Conservation (phyloP, 108 stramenopile species). For the Nitzschia sp. region DNA sequence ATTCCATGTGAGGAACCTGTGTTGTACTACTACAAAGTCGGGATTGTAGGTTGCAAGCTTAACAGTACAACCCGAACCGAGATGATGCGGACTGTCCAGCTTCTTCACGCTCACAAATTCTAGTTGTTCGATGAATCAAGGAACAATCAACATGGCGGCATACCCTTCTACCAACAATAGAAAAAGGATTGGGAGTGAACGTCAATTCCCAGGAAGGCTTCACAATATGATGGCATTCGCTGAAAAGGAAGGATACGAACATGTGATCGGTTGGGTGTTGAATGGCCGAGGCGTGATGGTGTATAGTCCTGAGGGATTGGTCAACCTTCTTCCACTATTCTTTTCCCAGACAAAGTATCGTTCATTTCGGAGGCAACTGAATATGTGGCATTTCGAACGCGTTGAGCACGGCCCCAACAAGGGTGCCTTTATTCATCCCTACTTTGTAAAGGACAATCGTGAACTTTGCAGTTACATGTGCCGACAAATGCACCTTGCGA, state of each 20-base stretch:
- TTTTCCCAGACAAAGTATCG: conserved; percentile 23
- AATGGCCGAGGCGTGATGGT: conserved; percentile 55
- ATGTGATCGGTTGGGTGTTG: conserved; percentile 55
- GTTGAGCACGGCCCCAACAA: not conserved
- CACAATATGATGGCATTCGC: conserved; percentile 54
- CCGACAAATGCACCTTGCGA: not conserved
- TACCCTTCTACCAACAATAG: too few relatives aligned
- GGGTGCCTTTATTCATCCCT: not conserved
- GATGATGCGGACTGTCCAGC: too few relatives aligned
- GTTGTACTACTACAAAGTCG: too few relatives aligned
- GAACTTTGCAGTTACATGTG: not conserved
- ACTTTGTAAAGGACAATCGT: not conserved
- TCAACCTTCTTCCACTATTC: conserved; percentile 32
- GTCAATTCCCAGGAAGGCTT: conserved; percentile 26
- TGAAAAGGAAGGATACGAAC: conserved; percentile 38
- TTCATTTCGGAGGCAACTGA: conserved; percentile 22
- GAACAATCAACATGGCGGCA: too few relatives aligned
- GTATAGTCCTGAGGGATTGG: conserved; percentile 49
- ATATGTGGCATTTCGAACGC: conserved; percentile 7
- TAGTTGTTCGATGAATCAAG: too few relatives aligned
- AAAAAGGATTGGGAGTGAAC: too few relatives aligned
- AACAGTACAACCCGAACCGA: too few relatives aligned
- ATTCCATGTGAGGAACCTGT: too few relatives aligned
- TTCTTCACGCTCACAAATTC: too few relatives aligned
- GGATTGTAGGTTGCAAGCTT: too few relatives aligned